phyloP scores from a whole-genome alignment of 2,329 filamentous ascomycete genomes.

The Lachnellula suecica region DNA sequence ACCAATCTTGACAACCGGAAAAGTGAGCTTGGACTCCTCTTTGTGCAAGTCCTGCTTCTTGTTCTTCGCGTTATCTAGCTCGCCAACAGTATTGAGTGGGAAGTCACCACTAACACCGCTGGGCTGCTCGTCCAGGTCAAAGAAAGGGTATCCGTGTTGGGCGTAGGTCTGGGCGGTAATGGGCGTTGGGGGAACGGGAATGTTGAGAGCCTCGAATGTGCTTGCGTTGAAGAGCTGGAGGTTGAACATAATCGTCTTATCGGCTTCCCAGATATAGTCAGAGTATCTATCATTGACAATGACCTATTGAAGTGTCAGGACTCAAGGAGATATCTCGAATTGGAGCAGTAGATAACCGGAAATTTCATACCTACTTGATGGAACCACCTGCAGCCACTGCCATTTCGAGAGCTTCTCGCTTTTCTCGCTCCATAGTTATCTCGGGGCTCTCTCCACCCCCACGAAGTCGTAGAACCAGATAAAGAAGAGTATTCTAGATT shows the following conservation, averaged over 20 bases:
- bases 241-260: conserved; percentile 34
- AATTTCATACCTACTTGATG: conserved; percentile 41
- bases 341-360: too few relatives aligned
- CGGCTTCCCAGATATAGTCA: conserved; percentile 32
- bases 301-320: too few relatives aligned
- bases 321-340: too few relatives aligned
- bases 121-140: conserved; percentile 24
- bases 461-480: not conserved
- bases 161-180: conserved; percentile 36
- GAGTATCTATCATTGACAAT: conserved; percentile 33
- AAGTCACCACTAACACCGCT: conserved; percentile 5
- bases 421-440: not conserved
- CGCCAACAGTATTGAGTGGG: conserved; percentile 5
- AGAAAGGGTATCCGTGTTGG: conserved; percentile 37
- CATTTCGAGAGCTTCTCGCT: not conserved
- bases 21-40: not conserved
- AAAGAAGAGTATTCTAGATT: not conserved
- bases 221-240: conserved; percentile 40
- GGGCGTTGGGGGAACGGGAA: conserved; percentile 34
- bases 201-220: conserved; percentile 37
- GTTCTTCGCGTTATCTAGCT: not conserved
- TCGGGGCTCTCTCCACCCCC: not conserved
- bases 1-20: not conserved
- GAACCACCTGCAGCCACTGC: conserved; percentile 38
- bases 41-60: not conserved